Evolutionary conservation across 2,329 filamentous ascomycete species (phyloP).

Genomic region (Mycocentrospora acerina): DNA sequence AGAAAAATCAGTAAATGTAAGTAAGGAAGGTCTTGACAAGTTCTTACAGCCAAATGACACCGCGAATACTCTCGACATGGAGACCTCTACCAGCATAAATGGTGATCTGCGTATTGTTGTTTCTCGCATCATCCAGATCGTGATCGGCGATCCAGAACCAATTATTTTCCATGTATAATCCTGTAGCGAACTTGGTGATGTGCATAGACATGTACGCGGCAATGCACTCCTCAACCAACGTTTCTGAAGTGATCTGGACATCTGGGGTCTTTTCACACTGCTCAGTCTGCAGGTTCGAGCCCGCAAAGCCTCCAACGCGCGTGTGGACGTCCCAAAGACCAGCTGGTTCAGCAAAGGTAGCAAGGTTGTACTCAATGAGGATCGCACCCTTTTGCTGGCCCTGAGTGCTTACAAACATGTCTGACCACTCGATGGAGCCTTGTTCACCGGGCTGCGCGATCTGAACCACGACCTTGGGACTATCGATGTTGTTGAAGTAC

Average conservation of each 20-base stretch:
- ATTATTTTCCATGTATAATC: conserved; percentile 78
- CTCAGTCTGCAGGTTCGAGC: conserved; percentile 74
- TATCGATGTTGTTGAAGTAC: conserved; percentile 49
- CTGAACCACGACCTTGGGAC: conserved; percentile 65
- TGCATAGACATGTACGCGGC: conserved; percentile 63
- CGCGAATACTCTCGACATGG: conserved; percentile 61
- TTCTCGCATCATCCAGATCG: conserved; percentile 73
- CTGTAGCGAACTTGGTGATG: conserved; percentile 56
- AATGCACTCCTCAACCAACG: conserved; percentile 64
- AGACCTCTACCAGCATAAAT: conserved; percentile 86
- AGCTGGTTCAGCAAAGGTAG: conserved; percentile 58
- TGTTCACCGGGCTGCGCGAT: conserved; percentile 65
- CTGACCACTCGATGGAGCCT: conserved; percentile 69
- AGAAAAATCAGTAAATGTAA: conserved; percentile 5
- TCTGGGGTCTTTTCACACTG: conserved; percentile 75
- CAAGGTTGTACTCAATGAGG: conserved; percentile 73
- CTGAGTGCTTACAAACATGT: conserved; percentile 70
- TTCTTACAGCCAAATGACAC: conserved; percentile 54
- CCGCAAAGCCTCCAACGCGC: conserved; percentile 77
- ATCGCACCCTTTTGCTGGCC: conserved; percentile 68
- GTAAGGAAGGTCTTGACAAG: conserved; percentile 53
- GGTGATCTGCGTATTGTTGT: conserved; percentile 66
- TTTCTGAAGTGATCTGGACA: conserved; percentile 51
- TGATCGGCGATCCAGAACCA: conserved; percentile 88
- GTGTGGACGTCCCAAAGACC: conserved; percentile 88